Evolutionary conservation across 768 basidiomycete species (phyloP).

Genomic region (Suillus clintonianus): DNA sequence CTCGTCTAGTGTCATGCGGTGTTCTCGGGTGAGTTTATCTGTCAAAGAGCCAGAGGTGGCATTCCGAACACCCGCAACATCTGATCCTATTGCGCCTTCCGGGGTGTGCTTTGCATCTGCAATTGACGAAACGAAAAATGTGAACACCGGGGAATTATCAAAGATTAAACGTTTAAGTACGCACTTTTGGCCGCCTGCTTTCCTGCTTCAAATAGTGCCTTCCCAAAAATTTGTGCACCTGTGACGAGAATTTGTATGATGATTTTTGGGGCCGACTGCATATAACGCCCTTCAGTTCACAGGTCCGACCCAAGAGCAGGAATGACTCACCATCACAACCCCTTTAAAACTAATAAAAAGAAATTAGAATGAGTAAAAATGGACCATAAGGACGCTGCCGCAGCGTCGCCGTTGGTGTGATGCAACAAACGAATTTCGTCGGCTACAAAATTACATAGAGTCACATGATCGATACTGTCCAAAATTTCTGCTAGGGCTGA

Average conservation of each 20-base stretch:
- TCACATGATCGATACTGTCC: neutral
- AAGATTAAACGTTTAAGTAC: slow-evolving; percentile 25
- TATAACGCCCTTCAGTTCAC: neutral
- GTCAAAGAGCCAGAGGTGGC: slow-evolving; percentile 75
- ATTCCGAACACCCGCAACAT: slow-evolving; percentile 72
- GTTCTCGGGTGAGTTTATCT: slow-evolving; percentile 80
- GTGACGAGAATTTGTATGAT: slow-evolving; percentile 79
- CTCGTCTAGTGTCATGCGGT: slow-evolving; percentile 94
- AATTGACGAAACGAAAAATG: neutral
- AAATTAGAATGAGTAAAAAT: neutral
- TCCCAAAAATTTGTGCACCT: slow-evolving; percentile 83
- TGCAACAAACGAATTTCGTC: neutral
- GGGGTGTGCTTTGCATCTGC: slow-evolving; percentile 85
- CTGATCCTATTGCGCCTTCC: slow-evolving; percentile 64
- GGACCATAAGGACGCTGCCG: neutral
- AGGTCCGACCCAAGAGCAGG: neutral
- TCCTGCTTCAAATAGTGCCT: slow-evolving; percentile 88
- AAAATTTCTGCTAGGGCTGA: neutral
- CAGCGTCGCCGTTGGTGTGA: neutral
- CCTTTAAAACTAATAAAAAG: neutral
- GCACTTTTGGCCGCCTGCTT: slow-evolving; percentile 91
- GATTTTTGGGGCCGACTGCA: slow-evolving; percentile 75
- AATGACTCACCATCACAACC: slow-evolving; percentile 1
- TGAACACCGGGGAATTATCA: neutral
- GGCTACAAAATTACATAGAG: neutral